These are phyloP conservation scores for Parachaetomium inaequale DNA, from an alignment of 495 filamentous ascomycete species.

Conservation along the genomic window DNA sequence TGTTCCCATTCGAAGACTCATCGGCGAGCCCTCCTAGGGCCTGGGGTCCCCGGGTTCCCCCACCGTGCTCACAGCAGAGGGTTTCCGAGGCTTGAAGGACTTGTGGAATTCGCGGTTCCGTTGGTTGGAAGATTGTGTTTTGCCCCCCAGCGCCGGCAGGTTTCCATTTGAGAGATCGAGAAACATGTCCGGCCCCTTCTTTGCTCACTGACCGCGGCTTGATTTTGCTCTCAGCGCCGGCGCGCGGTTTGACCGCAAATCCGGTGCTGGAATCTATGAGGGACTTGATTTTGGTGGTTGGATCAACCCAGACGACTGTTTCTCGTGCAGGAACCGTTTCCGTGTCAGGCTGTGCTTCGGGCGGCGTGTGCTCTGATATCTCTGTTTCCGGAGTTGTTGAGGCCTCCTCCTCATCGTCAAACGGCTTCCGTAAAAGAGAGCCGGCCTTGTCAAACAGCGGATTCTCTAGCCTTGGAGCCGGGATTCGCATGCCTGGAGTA, in stretches of 20 bases:
- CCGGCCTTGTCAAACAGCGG: conserved; percentile 34
- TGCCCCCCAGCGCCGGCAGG: conserved; percentile 30
- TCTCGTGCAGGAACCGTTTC: conserved; percentile 24
- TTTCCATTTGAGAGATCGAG: conserved; percentile 16
- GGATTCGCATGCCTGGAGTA: conserved; percentile 16
- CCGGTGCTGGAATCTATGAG: conserved; percentile 34
- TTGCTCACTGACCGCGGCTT: background rate
- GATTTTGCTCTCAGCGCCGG: background rate
- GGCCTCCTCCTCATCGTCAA: conserved; percentile 30
- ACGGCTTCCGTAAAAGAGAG: conserved; percentile 36
- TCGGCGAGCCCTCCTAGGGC: background rate
- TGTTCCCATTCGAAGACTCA: conserved; percentile 15
- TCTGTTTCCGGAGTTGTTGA: background rate
- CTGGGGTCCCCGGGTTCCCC: conserved; percentile 6
- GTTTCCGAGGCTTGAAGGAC: conserved; percentile 27
- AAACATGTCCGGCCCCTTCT: background rate
- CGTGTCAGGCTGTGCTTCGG: background rate
- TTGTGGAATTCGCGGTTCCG: conserved; percentile 38
- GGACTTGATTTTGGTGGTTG: conserved; percentile 55
- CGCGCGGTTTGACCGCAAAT: conserved; percentile 23
- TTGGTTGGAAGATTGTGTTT: conserved; percentile 35
- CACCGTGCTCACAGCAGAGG: background rate
- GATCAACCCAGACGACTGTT: conserved; percentile 64
- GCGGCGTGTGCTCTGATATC: too few species aligned
- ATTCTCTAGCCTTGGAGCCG: background rate